Evolutionary conservation across 176 grass and related monocot genomes (phyloP).

Genomic region (Oryza meyeriana): DNA sequence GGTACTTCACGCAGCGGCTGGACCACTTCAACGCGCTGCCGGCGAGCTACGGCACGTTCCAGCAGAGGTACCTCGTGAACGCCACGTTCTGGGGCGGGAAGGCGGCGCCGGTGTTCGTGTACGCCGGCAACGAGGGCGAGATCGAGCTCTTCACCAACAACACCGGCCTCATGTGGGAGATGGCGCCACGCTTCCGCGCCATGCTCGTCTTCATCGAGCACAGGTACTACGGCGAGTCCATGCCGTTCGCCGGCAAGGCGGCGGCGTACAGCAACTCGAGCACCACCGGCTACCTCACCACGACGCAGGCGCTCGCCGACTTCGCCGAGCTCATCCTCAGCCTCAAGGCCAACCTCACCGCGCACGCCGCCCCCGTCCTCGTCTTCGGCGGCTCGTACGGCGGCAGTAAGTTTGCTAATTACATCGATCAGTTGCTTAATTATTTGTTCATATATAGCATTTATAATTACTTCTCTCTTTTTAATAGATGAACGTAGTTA

Average conservation of each 20-base stretch:
- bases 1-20: conserved; percentile 47
- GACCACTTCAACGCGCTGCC: conserved; percentile 66
- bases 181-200: conserved; percentile 45
- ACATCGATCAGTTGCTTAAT: neutral
- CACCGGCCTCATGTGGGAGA: conserved; percentile 61
- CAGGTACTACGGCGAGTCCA: conserved; percentile 59
- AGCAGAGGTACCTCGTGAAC: conserved; percentile 65
- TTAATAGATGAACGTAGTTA: too few relatives aligned
- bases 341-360: conserved; percentile 57
- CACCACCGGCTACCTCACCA: conserved; percentile 47
- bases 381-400: conserved; percentile 63
- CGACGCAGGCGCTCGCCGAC: conserved; percentile 62
- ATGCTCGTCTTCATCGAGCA: conserved; percentile 75
- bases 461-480: too few relatives aligned
- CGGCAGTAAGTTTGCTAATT: conserved; percentile 40
- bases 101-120: conserved; percentile 50
- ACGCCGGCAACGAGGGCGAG: conserved; percentile 50
- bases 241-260: conserved; percentile 41
- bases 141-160: conserved; percentile 46
- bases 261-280: conserved; percentile 35
- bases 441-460: neutral
- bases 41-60: conserved; percentile 41
- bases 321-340: conserved; percentile 43
- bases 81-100: conserved; percentile 43
- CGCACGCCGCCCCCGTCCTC: conserved; percentile 34